phyloP scores from a whole-genome alignment of 805 yeast species.

The Yamadazyma phyllophila region DNA sequence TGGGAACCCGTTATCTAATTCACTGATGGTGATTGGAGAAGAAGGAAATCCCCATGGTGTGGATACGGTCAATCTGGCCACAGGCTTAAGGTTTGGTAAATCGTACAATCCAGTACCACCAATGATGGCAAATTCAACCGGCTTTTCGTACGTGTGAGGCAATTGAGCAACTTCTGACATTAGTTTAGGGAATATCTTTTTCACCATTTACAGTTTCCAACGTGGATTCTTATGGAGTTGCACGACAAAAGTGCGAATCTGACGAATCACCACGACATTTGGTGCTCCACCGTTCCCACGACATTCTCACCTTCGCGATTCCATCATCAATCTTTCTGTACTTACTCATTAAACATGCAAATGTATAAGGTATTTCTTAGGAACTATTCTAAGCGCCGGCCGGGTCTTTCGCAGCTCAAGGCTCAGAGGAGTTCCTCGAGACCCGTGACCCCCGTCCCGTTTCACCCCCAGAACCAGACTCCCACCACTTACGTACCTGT shows the following conservation, averaged over 20 bases:
- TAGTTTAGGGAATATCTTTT: conserved; percentile 8
- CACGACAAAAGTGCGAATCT: neutral
- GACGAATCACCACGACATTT: neutral
- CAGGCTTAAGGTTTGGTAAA: conserved; percentile 76
- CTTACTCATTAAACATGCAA: neutral
- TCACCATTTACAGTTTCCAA: conserved; percentile 1
- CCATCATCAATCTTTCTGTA: neutral
- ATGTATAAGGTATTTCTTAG: neutral
- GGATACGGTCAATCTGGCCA: conserved; percentile 73
- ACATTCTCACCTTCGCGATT: neutral
- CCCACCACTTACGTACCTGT: conserved; percentile 23
- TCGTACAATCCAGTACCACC: conserved; percentile 99
- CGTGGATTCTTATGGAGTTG: neutral
- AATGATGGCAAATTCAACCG: conserved; percentile 81
- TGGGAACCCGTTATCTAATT: conserved; percentile 70
- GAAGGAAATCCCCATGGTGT: conserved; percentile 99
- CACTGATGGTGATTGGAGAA: conserved; percentile 88
- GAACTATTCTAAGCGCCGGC: conserved; percentile 6
- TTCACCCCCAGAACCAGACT: neutral
- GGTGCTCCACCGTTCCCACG: neutral
- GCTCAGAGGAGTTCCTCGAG: conserved; percentile 5
- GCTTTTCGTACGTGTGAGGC: conserved; percentile 58
- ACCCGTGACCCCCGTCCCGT: neutral
- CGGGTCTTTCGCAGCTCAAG: conserved; percentile 9
- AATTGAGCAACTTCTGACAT: conserved; percentile 18